Evolutionary conservation across 768 basidiomycete species (phyloP).

Genomic region (Trichaptum fuscoviolaceum): DNA sequence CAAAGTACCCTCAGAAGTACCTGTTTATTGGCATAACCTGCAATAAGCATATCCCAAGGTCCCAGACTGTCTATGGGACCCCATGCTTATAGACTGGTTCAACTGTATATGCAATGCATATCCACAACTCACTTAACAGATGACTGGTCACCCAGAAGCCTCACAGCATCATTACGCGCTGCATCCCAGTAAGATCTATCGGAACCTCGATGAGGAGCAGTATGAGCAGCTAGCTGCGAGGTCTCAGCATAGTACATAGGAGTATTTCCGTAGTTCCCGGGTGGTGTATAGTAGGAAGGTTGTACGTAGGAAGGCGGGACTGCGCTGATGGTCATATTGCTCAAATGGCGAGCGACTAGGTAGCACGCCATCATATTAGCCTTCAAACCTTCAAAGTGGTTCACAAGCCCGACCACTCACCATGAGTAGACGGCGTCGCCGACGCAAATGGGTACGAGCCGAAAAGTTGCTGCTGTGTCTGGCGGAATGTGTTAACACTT

Average conservation of each 20-base stretch:
- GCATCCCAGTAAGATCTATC: constrained; percentile 61
- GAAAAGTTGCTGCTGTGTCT: constrained; percentile 44
- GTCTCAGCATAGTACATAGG: constrained; percentile 65
- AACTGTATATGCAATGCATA: constrained; percentile 35
- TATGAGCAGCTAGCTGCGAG: constrained; percentile 47
- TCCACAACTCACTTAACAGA: constrained; percentile 10
- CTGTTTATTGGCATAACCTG: no score
- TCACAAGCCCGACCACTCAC: constrained; percentile 33
- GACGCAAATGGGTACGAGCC: constrained; percentile 71
- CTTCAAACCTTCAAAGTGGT: constrained; percentile 6
- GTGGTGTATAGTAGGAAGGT: constrained; percentile 42
- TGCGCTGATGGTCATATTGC: constrained; percentile 51
- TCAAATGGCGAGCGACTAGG: constrained; percentile 62
- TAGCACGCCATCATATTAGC: not conserved
- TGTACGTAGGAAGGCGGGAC: constrained; percentile 62
- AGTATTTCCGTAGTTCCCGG: constrained; percentile 32
- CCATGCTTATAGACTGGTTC: no score
- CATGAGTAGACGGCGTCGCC: constrained; percentile 71
- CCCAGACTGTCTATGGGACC: no score
- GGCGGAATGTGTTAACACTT: not conserved
- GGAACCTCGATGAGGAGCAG: constrained; percentile 29
- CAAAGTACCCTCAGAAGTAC: no score
- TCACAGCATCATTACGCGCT: constrained; percentile 54
- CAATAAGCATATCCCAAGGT: no score
- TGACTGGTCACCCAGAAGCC: constrained; percentile 49